These are phyloP conservation scores for Cyberlindnera maclurae DNA, from an alignment of 805 yeast species.

Conservation along the genomic window DNA sequence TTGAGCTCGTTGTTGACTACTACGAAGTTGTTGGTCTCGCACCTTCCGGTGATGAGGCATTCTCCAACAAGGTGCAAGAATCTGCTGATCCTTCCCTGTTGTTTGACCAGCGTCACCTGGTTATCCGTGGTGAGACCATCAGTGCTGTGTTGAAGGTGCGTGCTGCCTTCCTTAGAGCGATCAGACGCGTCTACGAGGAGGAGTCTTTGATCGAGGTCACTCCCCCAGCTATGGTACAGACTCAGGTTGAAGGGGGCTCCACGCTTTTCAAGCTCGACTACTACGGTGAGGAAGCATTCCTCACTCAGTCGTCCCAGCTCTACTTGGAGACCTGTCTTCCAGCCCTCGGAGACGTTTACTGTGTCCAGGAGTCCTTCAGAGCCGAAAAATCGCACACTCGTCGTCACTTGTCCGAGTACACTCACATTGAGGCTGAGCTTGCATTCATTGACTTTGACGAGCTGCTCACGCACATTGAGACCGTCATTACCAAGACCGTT, in stretches of 20 bases:
- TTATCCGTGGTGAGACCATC: slow-evolving; percentile 94
- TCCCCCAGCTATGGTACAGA: slow-evolving; percentile 99
- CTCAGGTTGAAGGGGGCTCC: slow-evolving; percentile 99
- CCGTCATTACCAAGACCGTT: slow-evolving; percentile 59
- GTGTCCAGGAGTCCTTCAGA: slow-evolving; percentile 97
- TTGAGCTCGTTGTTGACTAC: slow-evolving; percentile 86
- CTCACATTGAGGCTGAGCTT: slow-evolving; percentile 94
- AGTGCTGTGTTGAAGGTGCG: slow-evolving; percentile 93
- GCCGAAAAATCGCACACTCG: slow-evolving; percentile 99
- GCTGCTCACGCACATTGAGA: slow-evolving; percentile 77
- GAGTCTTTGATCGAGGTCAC: slow-evolving; percentile 84
- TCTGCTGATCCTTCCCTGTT: slow-evolving; percentile 88
- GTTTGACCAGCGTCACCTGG: slow-evolving; percentile 90
- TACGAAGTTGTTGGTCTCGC: slow-evolving; percentile 88
- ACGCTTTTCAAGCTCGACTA: slow-evolving; percentile 89
- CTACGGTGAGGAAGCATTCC: slow-evolving; percentile 93
- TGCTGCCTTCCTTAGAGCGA: slow-evolving; percentile 63
- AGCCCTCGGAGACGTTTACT: slow-evolving; percentile 92
- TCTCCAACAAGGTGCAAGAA: slow-evolving; percentile 91
- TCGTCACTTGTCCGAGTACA: slow-evolving; percentile 94
- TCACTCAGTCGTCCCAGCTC: slow-evolving; percentile 95
- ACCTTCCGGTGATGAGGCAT: slow-evolving; percentile 92
- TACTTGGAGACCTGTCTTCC: slow-evolving; percentile 96
- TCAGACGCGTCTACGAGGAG: slow-evolving; percentile 73
- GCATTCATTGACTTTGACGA: slow-evolving; percentile 86